phyloP scores from a whole-genome alignment of 2,329 filamentous ascomycete genomes.

The Phyllachora maydis region DNA sequence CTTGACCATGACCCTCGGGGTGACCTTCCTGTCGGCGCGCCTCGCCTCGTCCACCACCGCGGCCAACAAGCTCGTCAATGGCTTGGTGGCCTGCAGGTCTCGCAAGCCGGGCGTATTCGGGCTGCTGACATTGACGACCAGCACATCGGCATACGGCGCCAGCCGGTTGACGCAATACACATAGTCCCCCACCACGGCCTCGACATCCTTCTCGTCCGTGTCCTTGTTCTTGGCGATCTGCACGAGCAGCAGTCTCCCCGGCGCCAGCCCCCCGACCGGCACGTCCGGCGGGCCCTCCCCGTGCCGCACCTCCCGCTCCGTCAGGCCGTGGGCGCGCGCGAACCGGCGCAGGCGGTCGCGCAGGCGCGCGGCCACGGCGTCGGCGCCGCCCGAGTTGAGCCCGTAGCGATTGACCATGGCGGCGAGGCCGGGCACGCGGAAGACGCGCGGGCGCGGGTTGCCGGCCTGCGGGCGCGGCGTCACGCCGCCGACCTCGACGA shows the following conservation, averaged over 20 bases:
- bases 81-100: slow-evolving; percentile 67
- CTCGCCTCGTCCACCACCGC: slow-evolving; percentile 68
- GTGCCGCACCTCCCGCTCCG: slow-evolving; percentile 54
- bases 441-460: slow-evolving; percentile 75
- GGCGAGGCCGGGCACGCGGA: slow-evolving; percentile 64
- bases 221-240: slow-evolving; percentile 96
- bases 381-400: slow-evolving; percentile 78
- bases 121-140: slow-evolving; percentile 96
- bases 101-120: slow-evolving; percentile 88
- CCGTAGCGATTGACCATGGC: slow-evolving; percentile 92
- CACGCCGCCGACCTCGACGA: slow-evolving; percentile 84
- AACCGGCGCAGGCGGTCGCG: slow-evolving; percentile 60
- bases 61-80: slow-evolving; percentile 58
- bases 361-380: slow-evolving; percentile 62
- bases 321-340: slow-evolving; percentile 48
- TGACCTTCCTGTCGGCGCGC: slow-evolving; percentile 44
- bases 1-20: slow-evolving; percentile 87
- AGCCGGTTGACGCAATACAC: slow-evolving; percentile 74
- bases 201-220: slow-evolving; percentile 68
- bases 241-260: slow-evolving; percentile 64
- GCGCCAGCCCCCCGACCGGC: slow-evolving; percentile 58
- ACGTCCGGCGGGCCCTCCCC: slow-evolving; percentile 45
- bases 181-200: slow-evolving; percentile 63
- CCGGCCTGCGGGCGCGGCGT: slow-evolving; percentile 76
- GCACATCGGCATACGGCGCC: slow-evolving; percentile 74